Conservation (phyloP, 495 filamentous ascomycete species). For the Penicillium dipodomyicola region DNA sequence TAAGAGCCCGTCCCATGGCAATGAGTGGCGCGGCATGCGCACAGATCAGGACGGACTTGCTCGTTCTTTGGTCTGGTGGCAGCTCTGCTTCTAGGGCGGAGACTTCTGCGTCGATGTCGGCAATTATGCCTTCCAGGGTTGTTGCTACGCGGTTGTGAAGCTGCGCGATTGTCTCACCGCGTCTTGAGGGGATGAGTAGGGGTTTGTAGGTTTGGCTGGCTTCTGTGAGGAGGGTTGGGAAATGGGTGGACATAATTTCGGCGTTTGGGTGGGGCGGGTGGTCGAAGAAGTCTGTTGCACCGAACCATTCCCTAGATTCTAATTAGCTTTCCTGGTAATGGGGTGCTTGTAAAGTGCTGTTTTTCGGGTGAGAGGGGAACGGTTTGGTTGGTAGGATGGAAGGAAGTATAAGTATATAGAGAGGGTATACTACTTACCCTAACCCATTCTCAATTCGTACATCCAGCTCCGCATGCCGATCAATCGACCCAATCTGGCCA, state of each 20-base stretch:
- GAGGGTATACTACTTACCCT: slow-evolving; percentile 45
- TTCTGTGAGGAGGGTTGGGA: slow-evolving; percentile 57
- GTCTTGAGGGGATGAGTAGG: slow-evolving; percentile 59
- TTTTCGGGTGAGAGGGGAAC: background rate
- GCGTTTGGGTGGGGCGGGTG: slow-evolving; percentile 75
- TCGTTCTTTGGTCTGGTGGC: slow-evolving; percentile 25
- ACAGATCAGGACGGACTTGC: slow-evolving; percentile 71
- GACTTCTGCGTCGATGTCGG: slow-evolving; percentile 61
- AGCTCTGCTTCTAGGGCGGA: slow-evolving; percentile 27
- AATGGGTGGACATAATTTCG: slow-evolving; percentile 57
- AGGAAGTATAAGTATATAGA: background rate
- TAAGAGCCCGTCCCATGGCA: slow-evolving; percentile 76
- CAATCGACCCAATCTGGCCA: slow-evolving; percentile 15
- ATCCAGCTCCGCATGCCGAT: slow-evolving; percentile 32
- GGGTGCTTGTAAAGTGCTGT: background rate
- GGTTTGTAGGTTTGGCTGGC: slow-evolving; percentile 48
- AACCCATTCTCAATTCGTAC: slow-evolving; percentile 74
- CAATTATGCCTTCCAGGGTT: slow-evolving; percentile 66
- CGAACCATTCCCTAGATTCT: slow-evolving; percentile 80
- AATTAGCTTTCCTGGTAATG: background rate
- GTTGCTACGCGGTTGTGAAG: slow-evolving; percentile 79
- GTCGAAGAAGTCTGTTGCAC: slow-evolving; percentile 62
- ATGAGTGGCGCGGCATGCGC: slow-evolving; percentile 91
- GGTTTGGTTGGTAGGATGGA: too few species aligned
- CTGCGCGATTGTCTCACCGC: slow-evolving; percentile 73